These are phyloP conservation scores for Stemphylium beticola DNA, from an alignment of 2,329 filamentous ascomycete genomes.

Conservation along the genomic window DNA sequence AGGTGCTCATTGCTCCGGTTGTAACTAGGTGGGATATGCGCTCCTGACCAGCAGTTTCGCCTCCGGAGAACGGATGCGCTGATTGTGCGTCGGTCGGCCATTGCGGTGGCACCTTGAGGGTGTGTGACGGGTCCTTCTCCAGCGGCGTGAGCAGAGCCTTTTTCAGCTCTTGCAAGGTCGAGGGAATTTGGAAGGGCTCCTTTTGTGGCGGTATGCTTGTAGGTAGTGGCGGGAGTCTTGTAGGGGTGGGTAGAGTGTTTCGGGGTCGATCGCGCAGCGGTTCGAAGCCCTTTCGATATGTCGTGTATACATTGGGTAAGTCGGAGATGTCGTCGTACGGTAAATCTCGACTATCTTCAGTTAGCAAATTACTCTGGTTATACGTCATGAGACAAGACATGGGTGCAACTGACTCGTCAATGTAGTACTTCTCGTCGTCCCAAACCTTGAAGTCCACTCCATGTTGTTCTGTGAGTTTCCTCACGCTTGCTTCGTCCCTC, in stretches of 20 bases:
- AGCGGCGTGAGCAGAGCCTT: conserved; percentile 65
- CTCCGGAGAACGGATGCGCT: conserved; percentile 72
- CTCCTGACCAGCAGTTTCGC: conserved; percentile 65
- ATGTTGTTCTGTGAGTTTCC: conserved; percentile 58
- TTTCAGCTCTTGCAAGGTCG: conserved; percentile 60
- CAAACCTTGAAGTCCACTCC: conserved; percentile 69
- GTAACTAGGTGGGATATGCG: conserved; percentile 67
- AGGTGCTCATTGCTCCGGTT: conserved; percentile 65
- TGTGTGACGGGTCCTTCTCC: conserved; percentile 48
- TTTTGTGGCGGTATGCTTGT: conserved; percentile 64
- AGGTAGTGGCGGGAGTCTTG: conserved; percentile 65
- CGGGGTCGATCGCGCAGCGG: conserved; percentile 71
- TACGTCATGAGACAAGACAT: not conserved
- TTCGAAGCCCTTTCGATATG: conserved; percentile 75
- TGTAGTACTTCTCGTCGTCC: conserved; percentile 77
- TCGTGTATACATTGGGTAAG: conserved; percentile 77
- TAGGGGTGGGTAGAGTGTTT: conserved; percentile 60
- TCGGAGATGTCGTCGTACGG: conserved; percentile 63
- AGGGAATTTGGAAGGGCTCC: conserved; percentile 68
- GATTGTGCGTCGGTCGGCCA: conserved; percentile 62
- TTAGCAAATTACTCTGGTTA: conserved; percentile 11
- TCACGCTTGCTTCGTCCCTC: conserved; percentile 65
- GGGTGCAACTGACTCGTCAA: conserved; percentile 70
- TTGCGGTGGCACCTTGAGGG: conserved; percentile 59
- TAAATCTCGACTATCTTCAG: conserved; percentile 66